Evolutionary conservation across 192 early-diverging fungal species (phyloP), one percentile per base, ranked within the genome.

Genomic region (Chytriomyces sp.): DNA sequence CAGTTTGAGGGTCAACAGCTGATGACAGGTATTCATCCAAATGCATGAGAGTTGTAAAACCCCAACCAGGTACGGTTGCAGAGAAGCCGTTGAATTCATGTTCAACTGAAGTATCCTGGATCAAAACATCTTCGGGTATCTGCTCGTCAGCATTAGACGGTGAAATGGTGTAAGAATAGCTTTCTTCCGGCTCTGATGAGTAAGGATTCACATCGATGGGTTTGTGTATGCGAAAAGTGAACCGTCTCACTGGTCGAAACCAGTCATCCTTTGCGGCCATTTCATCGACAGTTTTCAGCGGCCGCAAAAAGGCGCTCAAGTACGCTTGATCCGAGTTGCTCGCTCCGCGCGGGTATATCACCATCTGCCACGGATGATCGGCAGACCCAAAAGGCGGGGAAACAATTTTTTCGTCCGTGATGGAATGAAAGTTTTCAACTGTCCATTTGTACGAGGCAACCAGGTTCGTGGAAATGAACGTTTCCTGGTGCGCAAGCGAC

Each of bases 281-380:
- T 71, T 86, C 82, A 45, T 26, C 6, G 62, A 80, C 68, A 61
- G 77, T 82, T 50, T 76, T 77, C 23, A 87, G 35, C 0, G 86
- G 83, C 44, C 86, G 45, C 43, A 87, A 61, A 59, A 84, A 87
- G 28, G 72, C 74, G 47, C 69, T 72, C 5, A 84, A 24, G 68
- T 81, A 81, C 13, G 50, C 20, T 18, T 44, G 23, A 20, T 50
- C 7, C 35, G 35, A 35, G 50, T 79, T 78, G n/a, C 75, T 76
- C 6, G 77, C 72, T 5, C 86, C 86, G 43, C 69, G 64, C 0
- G 86, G 83, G 75, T 85, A 87, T 11, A 85, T 47, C 1, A 84
- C 81, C 49, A 87, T 66, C 72, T 87, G 86, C 83, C 83, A 87
- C 23, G 66, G 50, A 78, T 82, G 84, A 44, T 85, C 81, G 8